phyloP scores from a whole-genome alignment of 345 rosid genomes.

The Raphanus raphanistrum region DNA sequence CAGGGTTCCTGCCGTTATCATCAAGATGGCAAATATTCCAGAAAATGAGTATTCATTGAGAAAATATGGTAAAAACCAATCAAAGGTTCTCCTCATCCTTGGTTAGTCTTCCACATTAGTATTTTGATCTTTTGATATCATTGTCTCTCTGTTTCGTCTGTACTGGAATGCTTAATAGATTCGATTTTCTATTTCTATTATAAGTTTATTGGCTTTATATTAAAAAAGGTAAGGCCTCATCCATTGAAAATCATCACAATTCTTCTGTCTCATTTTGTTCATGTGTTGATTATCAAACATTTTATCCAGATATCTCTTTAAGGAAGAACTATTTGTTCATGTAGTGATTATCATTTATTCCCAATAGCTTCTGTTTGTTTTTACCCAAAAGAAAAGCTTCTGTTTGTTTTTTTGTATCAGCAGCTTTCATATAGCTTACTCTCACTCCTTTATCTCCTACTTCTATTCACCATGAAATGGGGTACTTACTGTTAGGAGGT shows the following conservation, averaged over 20 bases:
- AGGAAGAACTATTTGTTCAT: not conserved
- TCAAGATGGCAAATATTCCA: too few relatives aligned
- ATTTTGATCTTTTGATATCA: not conserved
- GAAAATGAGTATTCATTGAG: too few relatives aligned
- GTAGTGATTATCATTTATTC: not conserved
- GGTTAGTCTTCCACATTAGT: not conserved
- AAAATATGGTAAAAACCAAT: too few relatives aligned
- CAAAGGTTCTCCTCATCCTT: not conserved
- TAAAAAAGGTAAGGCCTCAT: too few relatives aligned
- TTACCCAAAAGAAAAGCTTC: not conserved
- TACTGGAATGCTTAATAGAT: not conserved
- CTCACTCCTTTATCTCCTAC: conserved; percentile 21
- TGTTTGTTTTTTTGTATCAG: not conserved
- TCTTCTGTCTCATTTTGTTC: not conserved
- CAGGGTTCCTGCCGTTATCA: too few relatives aligned
- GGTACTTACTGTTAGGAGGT: conserved; percentile 33
- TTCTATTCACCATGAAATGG: conserved; percentile 36
- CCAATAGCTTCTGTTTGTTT: not conserved
- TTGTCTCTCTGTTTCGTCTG: not conserved
- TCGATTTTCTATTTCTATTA: not conserved
- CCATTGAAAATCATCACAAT: not conserved
- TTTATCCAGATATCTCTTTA: not conserved
- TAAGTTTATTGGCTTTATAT: not conserved
- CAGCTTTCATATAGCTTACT: not conserved
- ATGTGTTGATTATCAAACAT: not conserved